Conservation (phyloP, 306 rosid species). For the Styphnolobium japonicum region DNA sequence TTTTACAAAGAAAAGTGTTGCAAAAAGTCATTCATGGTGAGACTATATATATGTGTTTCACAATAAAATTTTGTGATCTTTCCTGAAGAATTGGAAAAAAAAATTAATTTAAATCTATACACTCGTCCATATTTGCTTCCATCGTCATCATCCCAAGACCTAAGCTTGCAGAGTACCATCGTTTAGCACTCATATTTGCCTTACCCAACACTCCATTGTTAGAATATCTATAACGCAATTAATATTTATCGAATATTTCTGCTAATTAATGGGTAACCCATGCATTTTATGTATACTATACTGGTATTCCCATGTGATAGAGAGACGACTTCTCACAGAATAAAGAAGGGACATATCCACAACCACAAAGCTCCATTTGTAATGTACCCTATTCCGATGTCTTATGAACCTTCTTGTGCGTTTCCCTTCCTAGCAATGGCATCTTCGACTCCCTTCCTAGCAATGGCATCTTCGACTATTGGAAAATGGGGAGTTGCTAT, state of each 20-base stretch:
- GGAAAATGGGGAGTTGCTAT: too few species aligned
- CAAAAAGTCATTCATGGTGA: not conserved
- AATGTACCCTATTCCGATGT: not conserved
- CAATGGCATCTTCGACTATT: not conserved
- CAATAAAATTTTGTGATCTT: too few species aligned
- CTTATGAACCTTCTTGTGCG: slow-evolving; percentile 7
- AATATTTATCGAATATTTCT: not conserved
- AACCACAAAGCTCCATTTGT: not conserved
- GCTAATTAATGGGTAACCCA: not conserved
- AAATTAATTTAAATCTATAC: too few species aligned
- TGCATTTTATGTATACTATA: not conserved
- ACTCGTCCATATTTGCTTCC: not conserved
- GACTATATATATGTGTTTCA: too few species aligned
- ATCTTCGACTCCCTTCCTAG: not conserved
- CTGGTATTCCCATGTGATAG: slow-evolving; percentile 12
- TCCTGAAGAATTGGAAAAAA: too few species aligned
- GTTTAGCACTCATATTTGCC: not conserved
- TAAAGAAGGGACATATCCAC: slow-evolving; percentile 9
- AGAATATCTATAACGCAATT: not conserved
- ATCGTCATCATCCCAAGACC: not conserved
- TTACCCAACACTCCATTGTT: not conserved
- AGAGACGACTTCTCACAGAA: not conserved
- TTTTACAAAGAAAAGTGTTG: not conserved
- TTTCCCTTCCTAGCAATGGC: slow-evolving; percentile 1
- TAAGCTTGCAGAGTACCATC: not conserved